A percentile compares a stretch with the other conserved stretches of the same genome.
Conservation (phyloP, 495 filamentous ascomycete genomes). For the Penicillium malachiteum region DNA sequence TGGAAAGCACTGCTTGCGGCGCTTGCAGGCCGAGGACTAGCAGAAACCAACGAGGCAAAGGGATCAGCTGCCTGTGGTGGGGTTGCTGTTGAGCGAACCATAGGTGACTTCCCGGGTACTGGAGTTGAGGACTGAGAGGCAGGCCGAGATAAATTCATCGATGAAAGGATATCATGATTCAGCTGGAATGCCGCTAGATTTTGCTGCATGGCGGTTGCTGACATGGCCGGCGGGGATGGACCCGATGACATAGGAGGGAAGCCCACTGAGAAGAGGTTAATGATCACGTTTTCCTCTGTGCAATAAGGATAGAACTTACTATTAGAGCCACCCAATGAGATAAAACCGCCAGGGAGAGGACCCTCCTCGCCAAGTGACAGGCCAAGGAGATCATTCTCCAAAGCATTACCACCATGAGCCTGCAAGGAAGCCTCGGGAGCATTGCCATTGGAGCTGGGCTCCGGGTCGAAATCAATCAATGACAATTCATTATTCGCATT, state of each 20-base stretch:
- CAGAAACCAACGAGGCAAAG: slow-evolving; percentile 67
- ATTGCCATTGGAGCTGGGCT: slow-evolving; percentile 51
- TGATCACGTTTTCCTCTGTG: slow-evolving; percentile 8
- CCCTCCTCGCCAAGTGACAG: slow-evolving; percentile 61
- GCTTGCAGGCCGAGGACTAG: slow-evolving; percentile 44
- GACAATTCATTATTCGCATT: slow-evolving; percentile 83
- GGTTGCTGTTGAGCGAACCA: slow-evolving; percentile 37
- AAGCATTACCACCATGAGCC: slow-evolving; percentile 35
- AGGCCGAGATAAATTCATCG: slow-evolving; percentile 42
- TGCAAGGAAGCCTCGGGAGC: slow-evolving; percentile 26
- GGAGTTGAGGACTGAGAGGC: slow-evolving; percentile 53
- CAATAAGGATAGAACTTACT: slow-evolving; percentile 49
- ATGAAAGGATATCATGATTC: slow-evolving; percentile 64
- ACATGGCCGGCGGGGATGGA: slow-evolving; percentile 29
- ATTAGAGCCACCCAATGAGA: slow-evolving; percentile 75
- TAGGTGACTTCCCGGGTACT: slow-evolving; percentile 27
- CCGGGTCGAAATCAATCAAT: slow-evolving; percentile 83
- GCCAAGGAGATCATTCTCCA: slow-evolving; percentile 68
- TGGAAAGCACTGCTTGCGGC: slow-evolving; percentile 37
- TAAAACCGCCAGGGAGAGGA: slow-evolving; percentile 75
- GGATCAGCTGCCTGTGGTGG: slow-evolving; percentile 54
- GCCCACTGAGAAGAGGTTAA: slow-evolving; percentile 15
- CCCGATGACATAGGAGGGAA: slow-evolving; percentile 23
- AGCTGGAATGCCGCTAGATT: slow-evolving; percentile 42
- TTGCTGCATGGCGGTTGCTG: slow-evolving; percentile 40